Evolutionary conservation across 371 early-diverging fungal genomes (phyloP).

Genomic region (Dentiscutata heterogama): DNA sequence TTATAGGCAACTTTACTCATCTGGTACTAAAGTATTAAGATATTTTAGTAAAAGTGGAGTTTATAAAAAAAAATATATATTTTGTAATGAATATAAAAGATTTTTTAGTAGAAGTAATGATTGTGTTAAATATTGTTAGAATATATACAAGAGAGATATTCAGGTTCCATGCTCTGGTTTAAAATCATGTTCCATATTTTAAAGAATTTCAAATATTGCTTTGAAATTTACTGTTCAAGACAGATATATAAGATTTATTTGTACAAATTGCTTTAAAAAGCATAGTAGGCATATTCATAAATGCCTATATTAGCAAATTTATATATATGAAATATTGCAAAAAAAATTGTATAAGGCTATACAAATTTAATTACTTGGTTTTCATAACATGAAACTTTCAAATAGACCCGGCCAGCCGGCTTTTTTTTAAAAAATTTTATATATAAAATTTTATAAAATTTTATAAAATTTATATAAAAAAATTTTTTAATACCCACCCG

Average conservation of each 20-base stretch:
- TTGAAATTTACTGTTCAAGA: neutral
- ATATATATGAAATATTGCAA: too few species aligned
- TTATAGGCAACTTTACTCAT: neutral
- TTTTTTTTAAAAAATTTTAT: too few species aligned
- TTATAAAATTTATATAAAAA: too few species aligned
- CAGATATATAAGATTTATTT: neutral
- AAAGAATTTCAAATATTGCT: neutral
- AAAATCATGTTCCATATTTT: conserved; percentile 3
- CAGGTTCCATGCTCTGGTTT: conserved; percentile 17
- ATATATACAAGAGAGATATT: neutral
- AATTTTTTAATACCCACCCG: too few species aligned
- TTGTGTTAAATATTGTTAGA: conserved; percentile 21
- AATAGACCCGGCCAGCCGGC: too few species aligned
- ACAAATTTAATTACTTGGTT: too few species aligned
- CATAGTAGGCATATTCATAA: neutral
- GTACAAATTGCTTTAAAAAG: neutral
- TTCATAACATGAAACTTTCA: too few species aligned
- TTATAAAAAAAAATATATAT: neutral
- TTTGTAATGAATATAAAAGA: conserved; percentile 10
- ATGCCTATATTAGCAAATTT: too few species aligned
- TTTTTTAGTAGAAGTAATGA: conserved; percentile 29
- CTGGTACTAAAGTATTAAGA: neutral
- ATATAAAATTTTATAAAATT: too few species aligned
- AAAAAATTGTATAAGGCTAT: too few species aligned
- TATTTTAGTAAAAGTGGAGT: neutral